Percentiles rank a stretch among this genome's conserved stretches.
These are phyloP conservation scores for Boletus huronensis DNA, from an alignment of 768 basidiomycete species.

Conservation along the genomic window DNA sequence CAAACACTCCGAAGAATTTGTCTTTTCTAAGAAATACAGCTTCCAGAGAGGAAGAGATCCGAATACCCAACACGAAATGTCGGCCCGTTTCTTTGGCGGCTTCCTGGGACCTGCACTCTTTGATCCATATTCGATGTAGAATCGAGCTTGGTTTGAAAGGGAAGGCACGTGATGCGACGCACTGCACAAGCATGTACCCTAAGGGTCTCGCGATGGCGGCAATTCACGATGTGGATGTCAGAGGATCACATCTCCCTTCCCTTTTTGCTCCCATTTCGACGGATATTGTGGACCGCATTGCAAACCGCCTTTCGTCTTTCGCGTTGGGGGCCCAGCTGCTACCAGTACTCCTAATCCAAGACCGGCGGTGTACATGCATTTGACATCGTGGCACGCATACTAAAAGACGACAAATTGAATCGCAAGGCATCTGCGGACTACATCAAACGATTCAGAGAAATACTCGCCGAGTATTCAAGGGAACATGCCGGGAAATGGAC, in stretches of 20 bases:
- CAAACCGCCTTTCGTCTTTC: slow-evolving; percentile 3
- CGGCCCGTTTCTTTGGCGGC: slow-evolving; percentile 45
- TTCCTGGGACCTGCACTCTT: slow-evolving; percentile 58
- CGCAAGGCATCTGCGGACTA: slow-evolving; percentile 9
- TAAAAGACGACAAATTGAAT: slow-evolving; percentile 42
- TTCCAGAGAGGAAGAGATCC: slow-evolving; percentile 12
- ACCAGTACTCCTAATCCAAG: neutral
- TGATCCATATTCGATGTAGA: slow-evolving; percentile 63
- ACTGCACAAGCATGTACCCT: neutral
- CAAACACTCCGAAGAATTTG: slow-evolving; percentile 20
- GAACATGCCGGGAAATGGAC: slow-evolving; percentile 41
- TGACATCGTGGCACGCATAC: slow-evolving; percentile 49
- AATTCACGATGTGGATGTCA: slow-evolving; percentile 32
- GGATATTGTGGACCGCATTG: neutral
- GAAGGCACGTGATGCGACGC: slow-evolving; percentile 40
- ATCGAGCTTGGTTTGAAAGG: slow-evolving; percentile 62
- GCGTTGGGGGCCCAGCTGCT: neutral
- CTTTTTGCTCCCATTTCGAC: slow-evolving; percentile 4
- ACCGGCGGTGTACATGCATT: slow-evolving; percentile 34
- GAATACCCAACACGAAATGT: slow-evolving; percentile 45
- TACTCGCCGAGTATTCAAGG: slow-evolving; percentile 4
- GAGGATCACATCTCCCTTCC: slow-evolving; percentile 29
- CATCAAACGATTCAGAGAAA: slow-evolving; percentile 16
- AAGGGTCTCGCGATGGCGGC: slow-evolving; percentile 24
- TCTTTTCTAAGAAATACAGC: slow-evolving; percentile 32